A percentile compares a stretch with the other conserved stretches of the same genome.
These are phyloP conservation scores for Spergularia marina DNA, from an alignment of 148 eudicot species.

Conservation along the genomic window DNA sequence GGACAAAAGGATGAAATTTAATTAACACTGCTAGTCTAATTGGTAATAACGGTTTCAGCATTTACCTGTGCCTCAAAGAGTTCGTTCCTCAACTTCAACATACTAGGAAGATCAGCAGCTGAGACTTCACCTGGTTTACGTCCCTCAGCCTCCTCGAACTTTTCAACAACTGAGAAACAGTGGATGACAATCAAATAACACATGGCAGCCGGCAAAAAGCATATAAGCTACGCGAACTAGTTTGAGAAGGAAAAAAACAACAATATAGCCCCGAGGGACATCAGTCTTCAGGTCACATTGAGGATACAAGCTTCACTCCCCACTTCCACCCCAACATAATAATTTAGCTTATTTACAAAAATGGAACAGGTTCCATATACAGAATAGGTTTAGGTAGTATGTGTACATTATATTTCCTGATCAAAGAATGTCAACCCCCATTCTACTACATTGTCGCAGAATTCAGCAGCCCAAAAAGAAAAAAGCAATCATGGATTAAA, in stretches of 20 bases:
- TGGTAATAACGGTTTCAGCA: neutral
- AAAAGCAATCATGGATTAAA: neutral
- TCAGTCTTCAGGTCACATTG: neutral
- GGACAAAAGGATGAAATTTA: too few relatives aligned
- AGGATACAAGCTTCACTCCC: neutral
- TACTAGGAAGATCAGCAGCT: conserved; percentile 62
- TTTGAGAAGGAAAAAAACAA: neutral
- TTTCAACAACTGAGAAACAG: conserved; percentile 60
- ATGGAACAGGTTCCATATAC: neutral
- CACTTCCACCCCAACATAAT: neutral
- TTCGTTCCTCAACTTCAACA: conserved; percentile 69
- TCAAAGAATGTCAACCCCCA: neutral
- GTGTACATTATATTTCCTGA: neutral
- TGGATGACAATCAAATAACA: neutral
- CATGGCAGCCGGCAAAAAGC: neutral
- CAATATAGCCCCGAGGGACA: neutral
- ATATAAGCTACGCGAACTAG: neutral
- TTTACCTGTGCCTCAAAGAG: conserved; percentile 65
- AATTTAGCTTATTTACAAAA: too few relatives aligned
- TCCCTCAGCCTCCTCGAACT: conserved; percentile 69
- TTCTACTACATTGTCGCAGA: neutral
- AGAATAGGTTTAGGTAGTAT: neutral
- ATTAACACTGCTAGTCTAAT: too few relatives aligned
- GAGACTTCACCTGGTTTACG: conserved; percentile 66
- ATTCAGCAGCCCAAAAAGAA: neutral